Conservation (phyloP, 129 eudicot species). For the Lactuca sativa region DNA sequence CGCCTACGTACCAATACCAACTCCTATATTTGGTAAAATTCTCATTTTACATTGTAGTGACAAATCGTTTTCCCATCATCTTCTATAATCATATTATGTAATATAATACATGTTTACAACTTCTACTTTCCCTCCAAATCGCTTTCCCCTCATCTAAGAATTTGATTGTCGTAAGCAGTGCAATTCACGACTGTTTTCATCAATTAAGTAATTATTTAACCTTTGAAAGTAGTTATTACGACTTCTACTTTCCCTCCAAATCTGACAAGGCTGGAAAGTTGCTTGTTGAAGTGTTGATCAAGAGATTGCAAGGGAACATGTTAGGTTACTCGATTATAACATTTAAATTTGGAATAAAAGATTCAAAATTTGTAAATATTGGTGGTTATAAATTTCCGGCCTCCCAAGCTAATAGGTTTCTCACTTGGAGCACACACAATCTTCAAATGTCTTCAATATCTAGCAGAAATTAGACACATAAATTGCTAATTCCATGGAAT, state of each 20-base stretch:
- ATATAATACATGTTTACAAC: too few species aligned
- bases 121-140: too few species aligned
- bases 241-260: conserved; percentile 35
- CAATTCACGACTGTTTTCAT: conserved; percentile 92
- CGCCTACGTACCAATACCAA: too few species aligned
- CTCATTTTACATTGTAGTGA: too few species aligned
- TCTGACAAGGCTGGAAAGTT: conserved; percentile 95
- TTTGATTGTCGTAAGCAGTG: conserved; percentile 93
- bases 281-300: conserved; percentile 85
- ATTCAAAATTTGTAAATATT: neutral
- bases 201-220: conserved; percentile 52
- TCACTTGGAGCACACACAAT: conserved; percentile 95
- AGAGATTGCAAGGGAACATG: conserved; percentile 94
- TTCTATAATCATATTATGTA: too few species aligned
- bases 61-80: too few species aligned
- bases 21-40: too few species aligned
- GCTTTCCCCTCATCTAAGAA: conserved; percentile 48
- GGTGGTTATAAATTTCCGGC: conserved; percentile 53
- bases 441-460: conserved; percentile 83
- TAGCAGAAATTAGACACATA: conserved; percentile 73
- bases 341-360: neutral
- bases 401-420: conserved; percentile 90
- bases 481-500: conserved; percentile 23
- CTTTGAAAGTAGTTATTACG: conserved; percentile 16
- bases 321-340: conserved; percentile 6